Evolutionary conservation across 2,329 filamentous ascomycete genomes (phyloP).

Genomic region (Ophiostoma australiae): DNA sequence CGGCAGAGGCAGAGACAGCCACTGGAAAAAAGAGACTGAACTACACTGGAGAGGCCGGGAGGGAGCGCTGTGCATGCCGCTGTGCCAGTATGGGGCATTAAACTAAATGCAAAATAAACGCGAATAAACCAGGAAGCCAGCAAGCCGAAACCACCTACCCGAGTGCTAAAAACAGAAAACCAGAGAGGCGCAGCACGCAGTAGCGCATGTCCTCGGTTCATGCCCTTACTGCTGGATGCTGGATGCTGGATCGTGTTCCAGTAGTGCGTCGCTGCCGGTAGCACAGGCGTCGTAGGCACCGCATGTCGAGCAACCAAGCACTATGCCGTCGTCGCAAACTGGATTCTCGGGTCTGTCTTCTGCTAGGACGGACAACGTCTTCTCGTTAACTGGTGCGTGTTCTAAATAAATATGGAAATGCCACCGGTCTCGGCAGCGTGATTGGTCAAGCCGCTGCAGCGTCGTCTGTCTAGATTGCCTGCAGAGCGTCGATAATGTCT

Average conservation of each 20-base stretch:
- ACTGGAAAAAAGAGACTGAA: neutral
- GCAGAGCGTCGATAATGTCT: neutral
- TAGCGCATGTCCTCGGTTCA: conserved; percentile 1
- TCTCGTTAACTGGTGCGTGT: neutral
- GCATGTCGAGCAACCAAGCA: neutral
- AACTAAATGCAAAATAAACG: conserved; percentile 1
- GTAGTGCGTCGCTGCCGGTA: neutral
- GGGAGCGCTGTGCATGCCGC: neutral
- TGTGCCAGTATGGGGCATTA: neutral
- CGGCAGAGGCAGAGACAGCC: neutral
- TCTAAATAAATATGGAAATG: conserved; percentile 13
- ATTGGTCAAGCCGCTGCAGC: neutral
- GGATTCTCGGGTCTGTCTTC: neutral
- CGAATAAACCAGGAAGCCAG: neutral
- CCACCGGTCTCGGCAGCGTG: neutral
- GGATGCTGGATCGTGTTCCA: neutral
- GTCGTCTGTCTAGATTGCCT: neutral
- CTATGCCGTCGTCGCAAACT: neutral
- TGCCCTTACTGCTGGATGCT: neutral
- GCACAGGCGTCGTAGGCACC: conserved; percentile 6
- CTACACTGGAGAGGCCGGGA: neutral
- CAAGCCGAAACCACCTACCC: neutral
- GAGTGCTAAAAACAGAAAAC: neutral
- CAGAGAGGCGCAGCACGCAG: conserved; percentile 12
- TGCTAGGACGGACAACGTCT: neutral